These are phyloP conservation scores for Eutrema salsugineum DNA, from an alignment of 441 rosid species.

Conservation along the genomic window DNA sequence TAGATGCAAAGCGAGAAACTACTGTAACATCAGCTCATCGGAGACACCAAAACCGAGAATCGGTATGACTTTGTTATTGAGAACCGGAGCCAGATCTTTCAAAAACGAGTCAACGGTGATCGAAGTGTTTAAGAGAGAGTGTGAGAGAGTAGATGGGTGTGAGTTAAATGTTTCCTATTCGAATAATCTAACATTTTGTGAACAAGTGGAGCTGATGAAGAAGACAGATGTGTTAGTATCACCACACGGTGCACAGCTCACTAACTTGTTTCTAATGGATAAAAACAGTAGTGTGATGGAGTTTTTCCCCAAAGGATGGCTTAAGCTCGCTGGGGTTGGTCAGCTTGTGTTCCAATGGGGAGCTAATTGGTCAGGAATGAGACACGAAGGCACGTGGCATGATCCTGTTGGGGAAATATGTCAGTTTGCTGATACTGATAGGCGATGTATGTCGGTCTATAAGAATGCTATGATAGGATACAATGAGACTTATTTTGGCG, in stretches of 20 bases:
- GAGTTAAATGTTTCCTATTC: conserved; percentile 55
- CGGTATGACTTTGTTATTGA: conserved; percentile 59
- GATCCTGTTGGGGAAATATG: conserved; percentile 53
- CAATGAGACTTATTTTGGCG: conserved; percentile 47
- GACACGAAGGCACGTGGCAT: conserved; percentile 62
- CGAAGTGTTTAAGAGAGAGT: conserved; percentile 46
- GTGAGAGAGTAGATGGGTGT: conserved; percentile 51
- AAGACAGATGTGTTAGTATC: conserved; percentile 54
- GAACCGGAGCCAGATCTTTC: conserved; percentile 71
- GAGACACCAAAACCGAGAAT: conserved; percentile 20
- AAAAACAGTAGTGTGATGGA: conserved; percentile 71
- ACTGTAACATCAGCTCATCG: conserved; percentile 40
- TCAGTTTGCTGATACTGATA: conserved; percentile 46
- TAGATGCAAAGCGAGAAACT: conserved; percentile 55
- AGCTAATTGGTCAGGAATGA: conserved; percentile 75
- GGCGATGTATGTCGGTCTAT: conserved; percentile 68
- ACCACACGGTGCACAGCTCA: conserved; percentile 63
- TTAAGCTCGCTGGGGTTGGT: conserved; percentile 64
- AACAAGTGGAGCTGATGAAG: conserved; percentile 68
- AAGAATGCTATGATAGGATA: conserved; percentile 56
- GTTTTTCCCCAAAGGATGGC: conserved; percentile 72
- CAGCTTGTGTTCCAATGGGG: conserved; percentile 55
- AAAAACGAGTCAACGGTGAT: conserved; percentile 46
- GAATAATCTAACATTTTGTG: conserved; percentile 55
- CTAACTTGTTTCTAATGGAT: conserved; percentile 67